Evolutionary conservation across 129 eudicot species (phyloP), one percentile per base, ranked within the genome.

Genomic region (Ambrosia artemisiifolia): DNA sequence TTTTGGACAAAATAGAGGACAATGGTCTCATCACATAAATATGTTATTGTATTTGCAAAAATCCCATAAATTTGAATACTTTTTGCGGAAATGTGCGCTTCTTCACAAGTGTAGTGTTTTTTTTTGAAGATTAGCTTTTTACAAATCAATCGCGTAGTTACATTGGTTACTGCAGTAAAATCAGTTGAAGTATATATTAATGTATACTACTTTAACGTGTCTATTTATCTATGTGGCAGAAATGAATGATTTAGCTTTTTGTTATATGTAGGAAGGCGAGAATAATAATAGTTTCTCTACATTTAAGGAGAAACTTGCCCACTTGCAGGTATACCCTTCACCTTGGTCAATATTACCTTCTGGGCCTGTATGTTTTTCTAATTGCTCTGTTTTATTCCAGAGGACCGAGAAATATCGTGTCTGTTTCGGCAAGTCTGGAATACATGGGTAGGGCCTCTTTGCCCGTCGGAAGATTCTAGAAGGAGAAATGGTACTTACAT

Each of bases 381-480:
- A 69, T 16, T 47, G 74, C 43, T 79, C 19, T 10, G 56, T 56
- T 42, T 72, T 72, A 72, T 49, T 79, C 50, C 85, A 92, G 98
- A 85, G 33, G 66, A 85, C 88, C 16, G 98, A 89, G 79, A 83
- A 74, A 28, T 71, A 69, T 47, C 86, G 91, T 18, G 87, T 92
- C 73, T 89, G 98, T 66, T 92, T 92, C 64, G 98, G 98, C 16
- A 87, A 85, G 81, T 92, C 98, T 55, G 82, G 88, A 75, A 92
- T 92, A 77, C 98, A 92, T 73, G 95, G 96, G 55, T 92, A 96
- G 98, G 98, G 98, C 64, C 95, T 92, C 49, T 92, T 92, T 87
- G 98, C 98, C 44, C 83, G 96, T 19, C 86, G 84, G 19, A 85
- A 55, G 67, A 89, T 92, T 72, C 91, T 79, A 79, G 96, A 85